Percentiles rank a stretch among this genome's conserved stretches.
Evolutionary conservation across 495 filamentous ascomycete genomes (phyloP).

Genomic region (Cenococcum geophilum): DNA sequence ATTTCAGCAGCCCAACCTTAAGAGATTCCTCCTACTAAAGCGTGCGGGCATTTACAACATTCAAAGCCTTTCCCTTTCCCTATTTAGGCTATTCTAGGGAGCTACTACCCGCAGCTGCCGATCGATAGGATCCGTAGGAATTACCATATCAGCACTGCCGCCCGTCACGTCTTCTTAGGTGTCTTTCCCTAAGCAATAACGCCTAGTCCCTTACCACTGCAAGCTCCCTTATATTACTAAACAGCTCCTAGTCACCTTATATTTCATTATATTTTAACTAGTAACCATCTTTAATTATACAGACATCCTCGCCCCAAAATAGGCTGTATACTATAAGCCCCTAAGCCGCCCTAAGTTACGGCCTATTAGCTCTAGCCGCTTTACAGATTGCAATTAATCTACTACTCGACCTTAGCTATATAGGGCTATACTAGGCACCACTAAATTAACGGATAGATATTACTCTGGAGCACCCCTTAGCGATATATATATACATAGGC

Average conservation of each 20-base stretch:
- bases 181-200: neutral
- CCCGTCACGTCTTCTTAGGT: neutral
- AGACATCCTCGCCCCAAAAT: too few relatives aligned
- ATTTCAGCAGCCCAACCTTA: neutral
- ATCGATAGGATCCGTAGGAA: slow-evolving; percentile 1
- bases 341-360: too few relatives aligned
- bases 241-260: too few relatives aligned
- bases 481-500: neutral
- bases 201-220: too few relatives aligned
- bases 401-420: too few relatives aligned
- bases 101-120: too few relatives aligned
- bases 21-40: neutral
- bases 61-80: neutral
- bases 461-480: neutral
- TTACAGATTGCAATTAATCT: neutral
- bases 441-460: neutral
- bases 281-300: too few relatives aligned
- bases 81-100: slow-evolving; percentile 2
- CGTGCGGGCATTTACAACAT: slow-evolving; percentile 1
- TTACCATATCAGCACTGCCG: neutral
- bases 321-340: too few relatives aligned
- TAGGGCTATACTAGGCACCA: neutral
- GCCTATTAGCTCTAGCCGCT: neutral
- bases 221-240: too few relatives aligned
- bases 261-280: too few relatives aligned